Percentiles rank a stretch among this genome's conserved stretches.
phyloP scores from a whole-genome alignment of 2,329 filamentous ascomycete species.

The Macrophomina pseudophaseolina region DNA sequence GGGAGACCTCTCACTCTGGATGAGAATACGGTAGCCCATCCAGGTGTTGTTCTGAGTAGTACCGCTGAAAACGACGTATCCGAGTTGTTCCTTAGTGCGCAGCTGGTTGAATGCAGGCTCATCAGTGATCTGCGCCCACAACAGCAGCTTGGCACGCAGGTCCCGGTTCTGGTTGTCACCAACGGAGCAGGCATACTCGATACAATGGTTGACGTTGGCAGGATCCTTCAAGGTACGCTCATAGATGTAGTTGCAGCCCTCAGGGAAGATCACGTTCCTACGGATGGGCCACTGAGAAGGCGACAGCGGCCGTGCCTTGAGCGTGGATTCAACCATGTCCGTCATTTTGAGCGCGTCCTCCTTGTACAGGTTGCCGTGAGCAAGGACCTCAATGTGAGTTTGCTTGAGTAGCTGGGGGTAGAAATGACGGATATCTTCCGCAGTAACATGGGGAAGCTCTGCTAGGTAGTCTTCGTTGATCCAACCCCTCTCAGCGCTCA shows the following conservation, averaged over 20 bases:
- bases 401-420: conserved; percentile 81
- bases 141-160: conserved; percentile 75
- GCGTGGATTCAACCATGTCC: conserved; percentile 76
- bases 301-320: conserved; percentile 76
- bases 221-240: conserved; percentile 81
- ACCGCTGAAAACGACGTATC: conserved; percentile 93
- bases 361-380: conserved; percentile 92
- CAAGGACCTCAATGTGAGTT: conserved; percentile 84
- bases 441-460: conserved; percentile 76
- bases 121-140: conserved; percentile 88
- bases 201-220: conserved; percentile 73
- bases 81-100: conserved; percentile 94
- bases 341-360: conserved; percentile 88
- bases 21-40: conserved; percentile 80
- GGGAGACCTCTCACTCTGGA: conserved; percentile 88
- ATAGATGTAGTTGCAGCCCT: conserved; percentile 83
- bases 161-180: conserved; percentile 62
- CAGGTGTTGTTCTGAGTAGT: conserved; percentile 75
- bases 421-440: conserved; percentile 76
- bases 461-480: conserved; percentile 79
- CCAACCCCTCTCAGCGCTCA: conserved; percentile 77
- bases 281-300: conserved; percentile 78
- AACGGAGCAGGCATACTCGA: conserved; percentile 54
- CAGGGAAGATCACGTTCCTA: conserved; percentile 76
- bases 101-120: conserved; percentile 95